phyloP scores from a whole-genome alignment of 306 rosid species.

The Mimosa pudica region DNA sequence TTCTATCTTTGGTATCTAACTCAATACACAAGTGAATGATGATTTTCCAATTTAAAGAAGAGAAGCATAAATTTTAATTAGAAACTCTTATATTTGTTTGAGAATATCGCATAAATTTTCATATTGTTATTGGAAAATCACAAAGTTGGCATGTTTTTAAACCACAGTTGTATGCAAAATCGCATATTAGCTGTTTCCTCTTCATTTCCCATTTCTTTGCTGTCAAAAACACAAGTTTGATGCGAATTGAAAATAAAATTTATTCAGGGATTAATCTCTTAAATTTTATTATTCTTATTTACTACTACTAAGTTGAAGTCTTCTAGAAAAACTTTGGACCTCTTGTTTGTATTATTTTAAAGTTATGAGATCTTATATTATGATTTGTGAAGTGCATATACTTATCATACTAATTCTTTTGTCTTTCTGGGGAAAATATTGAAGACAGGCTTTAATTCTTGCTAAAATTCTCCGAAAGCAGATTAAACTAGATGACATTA shows the following conservation, averaged over 20 bases:
- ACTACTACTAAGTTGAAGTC: neutral
- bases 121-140: neutral
- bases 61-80: neutral
- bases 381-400: neutral
- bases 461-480: slow-evolving; percentile 78
- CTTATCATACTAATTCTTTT: slow-evolving; percentile 14
- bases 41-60: neutral
- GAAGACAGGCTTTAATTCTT: slow-evolving; percentile 84
- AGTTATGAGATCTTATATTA: slow-evolving; percentile 19
- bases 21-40: neutral
- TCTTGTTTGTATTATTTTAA: neutral
- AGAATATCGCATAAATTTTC: neutral
- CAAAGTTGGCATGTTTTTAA: neutral
- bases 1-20: neutral
- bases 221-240: slow-evolving; percentile 12
- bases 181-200: neutral
- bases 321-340: neutral
- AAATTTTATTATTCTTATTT: slow-evolving; percentile 1
- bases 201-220: neutral
- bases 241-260: slow-evolving; percentile 10
- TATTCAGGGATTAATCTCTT: slow-evolving; percentile 6
- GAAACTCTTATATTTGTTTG: neutral
- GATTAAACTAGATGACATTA: slow-evolving; percentile 64
- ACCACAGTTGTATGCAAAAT: neutral
- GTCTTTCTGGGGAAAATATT: slow-evolving; percentile 22